Percentiles rank a stretch among this genome's conserved stretches.
Conservation (phyloP, 2,329 filamentous ascomycete genomes). For the Trichoderma sp. region DNA sequence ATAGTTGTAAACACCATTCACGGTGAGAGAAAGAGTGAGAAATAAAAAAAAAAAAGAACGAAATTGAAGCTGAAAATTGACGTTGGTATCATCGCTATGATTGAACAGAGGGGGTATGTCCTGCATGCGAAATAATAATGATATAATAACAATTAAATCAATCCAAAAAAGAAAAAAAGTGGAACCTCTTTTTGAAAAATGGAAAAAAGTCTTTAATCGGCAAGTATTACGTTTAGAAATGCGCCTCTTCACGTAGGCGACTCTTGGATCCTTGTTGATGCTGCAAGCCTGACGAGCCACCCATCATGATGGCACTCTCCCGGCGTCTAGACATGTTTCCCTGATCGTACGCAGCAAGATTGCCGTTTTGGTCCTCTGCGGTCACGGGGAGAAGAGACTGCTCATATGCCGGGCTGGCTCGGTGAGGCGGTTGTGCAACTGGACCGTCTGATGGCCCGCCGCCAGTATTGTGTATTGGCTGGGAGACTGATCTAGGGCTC, state of each 20-base stretch:
- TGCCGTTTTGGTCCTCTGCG: constrained; percentile 28
- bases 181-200: constrained; percentile 4
- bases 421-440: constrained; percentile 24
- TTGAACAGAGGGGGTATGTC: constrained; percentile 38
- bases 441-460: constrained; percentile 31
- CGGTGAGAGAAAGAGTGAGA: not conserved
- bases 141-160: constrained; percentile 5
- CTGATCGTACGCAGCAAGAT: constrained; percentile 39
- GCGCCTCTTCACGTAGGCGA: constrained; percentile 57
- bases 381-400: constrained; percentile 37
- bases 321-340: constrained; percentile 44
- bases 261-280: constrained; percentile 54
- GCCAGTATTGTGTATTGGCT: constrained; percentile 50
- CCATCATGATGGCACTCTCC: constrained; percentile 62
- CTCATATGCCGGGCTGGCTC: constrained; percentile 40
- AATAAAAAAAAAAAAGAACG: not conserved
- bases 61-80: constrained; percentile 15
- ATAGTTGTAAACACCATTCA: not conserved
- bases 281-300: constrained; percentile 48
- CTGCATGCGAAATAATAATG: constrained; percentile 31
- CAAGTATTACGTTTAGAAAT: constrained; percentile 40
- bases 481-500: constrained; percentile 33
- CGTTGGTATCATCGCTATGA: constrained; percentile 27
- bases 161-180: not conserved
- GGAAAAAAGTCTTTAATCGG: not conserved